Conservation (phyloP, 1,139 yeast genomes). For the Hansenula anomala region DNA sequence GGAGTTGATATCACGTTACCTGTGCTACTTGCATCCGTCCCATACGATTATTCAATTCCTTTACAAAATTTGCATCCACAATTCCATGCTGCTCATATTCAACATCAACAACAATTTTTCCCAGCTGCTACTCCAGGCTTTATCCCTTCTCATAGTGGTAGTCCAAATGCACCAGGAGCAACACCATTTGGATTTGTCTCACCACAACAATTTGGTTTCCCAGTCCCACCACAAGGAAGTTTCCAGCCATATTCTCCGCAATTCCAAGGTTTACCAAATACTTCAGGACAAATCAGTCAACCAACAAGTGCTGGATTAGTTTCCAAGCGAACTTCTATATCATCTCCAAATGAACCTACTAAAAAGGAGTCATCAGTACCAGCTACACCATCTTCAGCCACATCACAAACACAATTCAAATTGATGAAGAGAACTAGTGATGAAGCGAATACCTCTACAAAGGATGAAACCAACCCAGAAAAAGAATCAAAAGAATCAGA, state of each 20-base stretch:
- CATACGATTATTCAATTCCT: constrained; percentile 6
- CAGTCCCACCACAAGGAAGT: no score
- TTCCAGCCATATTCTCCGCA: no score
- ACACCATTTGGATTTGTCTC: neutral
- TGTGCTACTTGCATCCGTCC: constrained; percentile 14
- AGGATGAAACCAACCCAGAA: constrained; percentile 1
- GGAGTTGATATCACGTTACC: constrained; percentile 13
- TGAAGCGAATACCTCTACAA: neutral
- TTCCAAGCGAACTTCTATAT: neutral
- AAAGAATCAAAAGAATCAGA: neutral
- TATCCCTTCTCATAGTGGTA: neutral
- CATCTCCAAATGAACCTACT: constrained; percentile 3
- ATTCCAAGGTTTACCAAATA: neutral
- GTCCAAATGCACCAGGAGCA: neutral
- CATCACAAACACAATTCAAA: constrained; percentile 9
- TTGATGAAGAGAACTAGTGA: constrained; percentile 16
- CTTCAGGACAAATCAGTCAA: neutral
- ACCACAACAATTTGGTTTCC: neutral
- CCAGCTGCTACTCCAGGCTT: neutral
- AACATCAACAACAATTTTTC: constrained; percentile 1
- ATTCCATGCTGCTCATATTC: constrained; percentile 4
- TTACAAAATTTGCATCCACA: constrained; percentile 3
- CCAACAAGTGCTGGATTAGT: neutral
- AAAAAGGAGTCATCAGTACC: neutral
- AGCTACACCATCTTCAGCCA: neutral